Evolutionary conservation across 306 rosid genomes (phyloP).

Genomic region (barrel medic (Medicago truncatula)): MtrunA17r5.0-ANR NC_053047.1:4320001-4320500

Average conservation of each 20-base stretch:
- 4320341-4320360: conserved; percentile 54
- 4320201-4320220: conserved; percentile 3
- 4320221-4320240: conserved; percentile 18
- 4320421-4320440: conserved; percentile 90
- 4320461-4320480: conserved; percentile 69
- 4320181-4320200: conserved; percentile 14
- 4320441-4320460: conserved; percentile 74
- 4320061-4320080: neutral
- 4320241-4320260: conserved; percentile 40
- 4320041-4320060: neutral
- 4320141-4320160: neutral
- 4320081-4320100: neutral
- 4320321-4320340: neutral
- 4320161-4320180: neutral
- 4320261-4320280: neutral
- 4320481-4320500: conserved; percentile 96
- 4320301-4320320: conserved; percentile 6
- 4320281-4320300: conserved; percentile 40
- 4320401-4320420: conserved; percentile 67
- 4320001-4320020: too few species aligned
- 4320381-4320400: conserved; percentile 46
- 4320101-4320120: neutral
- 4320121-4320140: neutral
- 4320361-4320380: conserved; percentile 51
- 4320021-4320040: too few species aligned